Percentiles rank a stretch among this genome's conserved stretches.
These are phyloP conservation scores for Pyropia yezoensis DNA, from an alignment of 23 red algal species.

Conservation along the genomic window DNA sequence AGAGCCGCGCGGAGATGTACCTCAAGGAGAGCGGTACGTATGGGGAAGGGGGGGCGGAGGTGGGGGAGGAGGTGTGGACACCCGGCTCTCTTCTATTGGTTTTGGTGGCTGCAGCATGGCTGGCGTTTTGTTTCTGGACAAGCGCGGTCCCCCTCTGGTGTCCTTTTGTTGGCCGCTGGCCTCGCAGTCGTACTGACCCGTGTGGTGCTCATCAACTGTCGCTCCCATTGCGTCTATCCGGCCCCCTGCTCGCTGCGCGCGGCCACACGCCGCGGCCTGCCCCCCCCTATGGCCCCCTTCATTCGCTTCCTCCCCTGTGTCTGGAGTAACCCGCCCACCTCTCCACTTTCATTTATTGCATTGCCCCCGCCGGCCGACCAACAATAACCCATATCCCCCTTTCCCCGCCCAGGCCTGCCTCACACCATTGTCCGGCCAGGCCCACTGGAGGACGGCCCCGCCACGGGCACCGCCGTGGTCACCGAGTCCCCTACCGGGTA, in stretches of 20 bases:
- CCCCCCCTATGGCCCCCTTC: neutral
- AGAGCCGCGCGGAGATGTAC: conserved; percentile 32
- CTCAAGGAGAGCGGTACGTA: conserved; percentile 12
- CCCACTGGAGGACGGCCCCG: conserved; percentile 46
- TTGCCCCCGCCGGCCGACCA: neutral
- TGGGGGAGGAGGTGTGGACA: too few relatives aligned
- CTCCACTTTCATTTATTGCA: neutral
- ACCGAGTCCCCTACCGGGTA: conserved; percentile 63
- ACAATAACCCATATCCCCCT: too few relatives aligned
- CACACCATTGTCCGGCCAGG: conserved; percentile 56
- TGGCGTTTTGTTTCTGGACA: too few relatives aligned
- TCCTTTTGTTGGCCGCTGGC: too few relatives aligned
- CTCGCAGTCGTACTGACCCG: too few relatives aligned
- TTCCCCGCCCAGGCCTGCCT: neutral
- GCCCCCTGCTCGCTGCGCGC: too few relatives aligned
- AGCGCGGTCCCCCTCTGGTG: too few relatives aligned
- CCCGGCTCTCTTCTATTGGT: too few relatives aligned
- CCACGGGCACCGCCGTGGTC: conserved; percentile 26
- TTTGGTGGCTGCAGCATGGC: too few relatives aligned
- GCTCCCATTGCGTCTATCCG: too few relatives aligned
- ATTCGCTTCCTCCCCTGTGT: neutral
- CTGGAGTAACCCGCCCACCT: too few relatives aligned
- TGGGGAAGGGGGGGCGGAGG: neutral
- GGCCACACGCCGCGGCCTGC: neutral
- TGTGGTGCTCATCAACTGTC: too few relatives aligned